Evolutionary conservation across 345 rosid genomes (phyloP).

Genomic region (Lumnitzera littorea): DNA sequence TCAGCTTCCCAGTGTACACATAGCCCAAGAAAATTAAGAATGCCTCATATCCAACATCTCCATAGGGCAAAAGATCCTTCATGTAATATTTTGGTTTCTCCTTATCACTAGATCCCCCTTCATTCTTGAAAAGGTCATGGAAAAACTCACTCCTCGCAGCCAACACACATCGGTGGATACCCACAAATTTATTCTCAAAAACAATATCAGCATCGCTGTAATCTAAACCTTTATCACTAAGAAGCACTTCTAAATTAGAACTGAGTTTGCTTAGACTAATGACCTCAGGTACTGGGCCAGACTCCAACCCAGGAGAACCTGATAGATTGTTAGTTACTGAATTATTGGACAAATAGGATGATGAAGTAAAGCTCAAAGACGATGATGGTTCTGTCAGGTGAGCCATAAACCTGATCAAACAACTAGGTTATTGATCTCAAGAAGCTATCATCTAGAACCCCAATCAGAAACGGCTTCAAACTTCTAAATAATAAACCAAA

Average conservation of each 20-base stretch:
- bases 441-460: conserved; percentile 2
- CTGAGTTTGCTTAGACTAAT: conserved; percentile 71
- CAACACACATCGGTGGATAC: conserved; percentile 77
- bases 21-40: conserved; percentile 64
- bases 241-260: conserved; percentile 65
- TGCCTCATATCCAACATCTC: conserved; percentile 70
- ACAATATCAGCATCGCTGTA: conserved; percentile 81
- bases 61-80: conserved; percentile 53
- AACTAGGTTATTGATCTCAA: conserved; percentile 2
- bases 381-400: conserved; percentile 65
- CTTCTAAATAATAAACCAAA: background rate
- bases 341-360: conserved; percentile 46
- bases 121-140: conserved; percentile 49
- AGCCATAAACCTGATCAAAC: conserved; percentile 33
- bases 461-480: background rate
- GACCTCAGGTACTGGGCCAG: conserved; percentile 37
- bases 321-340: conserved; percentile 30
- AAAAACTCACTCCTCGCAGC: conserved; percentile 86
- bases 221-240: conserved; percentile 36
- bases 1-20: conserved; percentile 72
- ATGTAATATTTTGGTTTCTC: conserved; percentile 53
- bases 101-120: conserved; percentile 28
- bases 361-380: conserved; percentile 67
- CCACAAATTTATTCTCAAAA: conserved; percentile 47
- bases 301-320: conserved; percentile 25